Conservation (phyloP, 129 eudicot species). For the Heracleum sosnowskyi region DNA sequence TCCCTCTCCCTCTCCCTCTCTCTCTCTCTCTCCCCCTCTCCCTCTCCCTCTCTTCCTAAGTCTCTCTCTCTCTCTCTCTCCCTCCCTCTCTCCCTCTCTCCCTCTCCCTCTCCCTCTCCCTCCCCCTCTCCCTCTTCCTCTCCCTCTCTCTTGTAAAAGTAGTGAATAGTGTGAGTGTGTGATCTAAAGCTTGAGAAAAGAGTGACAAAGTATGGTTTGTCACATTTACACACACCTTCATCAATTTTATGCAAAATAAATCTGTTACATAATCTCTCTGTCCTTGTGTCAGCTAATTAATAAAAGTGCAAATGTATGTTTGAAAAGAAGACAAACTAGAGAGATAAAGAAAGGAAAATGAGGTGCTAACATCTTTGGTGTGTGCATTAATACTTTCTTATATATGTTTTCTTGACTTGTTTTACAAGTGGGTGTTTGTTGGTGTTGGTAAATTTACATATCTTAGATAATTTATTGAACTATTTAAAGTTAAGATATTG, state of each 20-base stretch:
- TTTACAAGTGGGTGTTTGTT: neutral
- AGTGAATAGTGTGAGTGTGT: neutral
- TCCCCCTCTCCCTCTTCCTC: too few species aligned
- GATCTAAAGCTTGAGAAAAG: conserved; percentile 7
- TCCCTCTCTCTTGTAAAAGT: too few species aligned
- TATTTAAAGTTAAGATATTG: neutral
- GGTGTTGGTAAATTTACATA: neutral
- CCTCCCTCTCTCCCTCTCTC: too few species aligned
- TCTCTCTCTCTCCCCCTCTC: too few species aligned
- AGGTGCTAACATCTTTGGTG: neutral
- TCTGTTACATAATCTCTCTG: neutral
- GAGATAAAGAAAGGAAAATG: neutral
- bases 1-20: too few species aligned
- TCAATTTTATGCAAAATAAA: neutral
- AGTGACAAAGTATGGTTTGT: conserved; percentile 14
- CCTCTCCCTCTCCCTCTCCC: too few species aligned
- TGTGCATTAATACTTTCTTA: neutral
- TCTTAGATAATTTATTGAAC: neutral
- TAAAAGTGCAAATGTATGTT: neutral
- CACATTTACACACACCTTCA: conserved; percentile 1
- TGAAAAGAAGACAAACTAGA: neutral
- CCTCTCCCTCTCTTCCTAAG: too few species aligned
- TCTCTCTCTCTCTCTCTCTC: too few species aligned
- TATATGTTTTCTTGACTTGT: neutral
- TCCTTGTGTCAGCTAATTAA: neutral